Conservation (phyloP, 768 basidiomycete genomes). For the Pholiota molesta region DNA sequence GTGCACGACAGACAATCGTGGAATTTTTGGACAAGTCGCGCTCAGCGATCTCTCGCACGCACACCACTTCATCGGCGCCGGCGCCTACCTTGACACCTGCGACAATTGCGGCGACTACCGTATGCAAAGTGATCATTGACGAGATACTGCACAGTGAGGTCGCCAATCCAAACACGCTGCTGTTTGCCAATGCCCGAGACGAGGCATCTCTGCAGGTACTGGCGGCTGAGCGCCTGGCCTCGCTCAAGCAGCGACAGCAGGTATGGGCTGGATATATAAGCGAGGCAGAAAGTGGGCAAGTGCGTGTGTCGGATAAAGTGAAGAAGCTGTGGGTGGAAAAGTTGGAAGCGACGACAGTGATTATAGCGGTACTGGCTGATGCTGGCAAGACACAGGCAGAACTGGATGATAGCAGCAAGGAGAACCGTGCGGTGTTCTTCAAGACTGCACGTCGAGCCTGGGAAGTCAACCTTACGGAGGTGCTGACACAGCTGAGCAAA, state of each 20-base stretch:
- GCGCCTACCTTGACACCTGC: slow-evolving; percentile 80
- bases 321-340: slow-evolving; percentile 64
- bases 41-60: slow-evolving; percentile 64
- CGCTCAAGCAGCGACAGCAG: slow-evolving; percentile 49
- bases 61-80: slow-evolving; percentile 72
- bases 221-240: slow-evolving; percentile 42
- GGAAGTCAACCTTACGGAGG: slow-evolving; percentile 49
- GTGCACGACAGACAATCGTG: slow-evolving; percentile 58
- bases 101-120: slow-evolving; percentile 69
- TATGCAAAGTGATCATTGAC: slow-evolving; percentile 55
- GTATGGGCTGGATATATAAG: slow-evolving; percentile 57
- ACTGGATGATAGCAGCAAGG: slow-evolving; percentile 41
- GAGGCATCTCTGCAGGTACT: slow-evolving; percentile 51
- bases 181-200: slow-evolving; percentile 61
- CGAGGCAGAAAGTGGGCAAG: slow-evolving; percentile 43
- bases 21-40: slow-evolving; percentile 87
- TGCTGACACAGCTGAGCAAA: slow-evolving; percentile 50
- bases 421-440: slow-evolving; percentile 53
- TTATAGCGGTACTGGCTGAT: slow-evolving; percentile 49
- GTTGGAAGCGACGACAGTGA: slow-evolving; percentile 43
- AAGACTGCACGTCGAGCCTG: slow-evolving; percentile 52
- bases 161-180: slow-evolving; percentile 64
- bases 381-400: slow-evolving; percentile 42
- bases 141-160: slow-evolving; percentile 64
- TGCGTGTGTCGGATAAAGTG: slow-evolving; percentile 64